These are phyloP conservation scores for Dioszegia hungarica DNA, from an alignment of 768 basidiomycete species.

Conservation along the genomic window DNA sequence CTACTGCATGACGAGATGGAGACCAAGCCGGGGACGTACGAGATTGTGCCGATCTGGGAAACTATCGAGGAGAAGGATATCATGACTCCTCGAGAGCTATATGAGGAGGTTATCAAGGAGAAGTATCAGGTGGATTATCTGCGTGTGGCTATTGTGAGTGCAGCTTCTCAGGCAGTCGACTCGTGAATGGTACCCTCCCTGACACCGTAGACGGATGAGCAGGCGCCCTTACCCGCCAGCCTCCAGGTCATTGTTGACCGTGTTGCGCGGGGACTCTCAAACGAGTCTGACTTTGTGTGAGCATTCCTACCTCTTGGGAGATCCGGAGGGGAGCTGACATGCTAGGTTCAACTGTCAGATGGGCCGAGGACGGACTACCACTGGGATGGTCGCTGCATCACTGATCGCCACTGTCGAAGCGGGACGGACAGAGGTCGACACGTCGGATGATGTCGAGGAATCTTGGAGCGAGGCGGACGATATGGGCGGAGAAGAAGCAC, in stretches of 20 bases:
- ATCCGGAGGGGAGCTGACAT: constrained; percentile 2
- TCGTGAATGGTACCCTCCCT: no score
- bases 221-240: constrained; percentile 86
- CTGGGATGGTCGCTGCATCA: constrained; percentile 88
- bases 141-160: constrained; percentile 79
- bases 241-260: constrained; percentile 73
- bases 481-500: constrained; percentile 69
- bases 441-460: constrained; percentile 18
- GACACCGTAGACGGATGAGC: constrained; percentile 99
- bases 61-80: constrained; percentile 56
- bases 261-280: constrained; percentile 56
- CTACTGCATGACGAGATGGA: constrained; percentile 94
- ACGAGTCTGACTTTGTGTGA: constrained; percentile 54
- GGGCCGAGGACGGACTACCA: constrained; percentile 73
- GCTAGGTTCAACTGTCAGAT: constrained; percentile 88
- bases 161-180: neutral
- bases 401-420: constrained; percentile 61
- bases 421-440: constrained; percentile 13
- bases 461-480: constrained; percentile 62
- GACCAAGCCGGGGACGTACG: constrained; percentile 80
- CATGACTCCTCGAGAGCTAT: constrained; percentile 48
- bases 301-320: constrained; percentile 1
- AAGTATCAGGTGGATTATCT: constrained; percentile 69
- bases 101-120: constrained; percentile 42
- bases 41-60: constrained; percentile 94